Conservation (phyloP, 2,329 filamentous ascomycete genomes). For the Clonostachys rhizophaga region DNA sequence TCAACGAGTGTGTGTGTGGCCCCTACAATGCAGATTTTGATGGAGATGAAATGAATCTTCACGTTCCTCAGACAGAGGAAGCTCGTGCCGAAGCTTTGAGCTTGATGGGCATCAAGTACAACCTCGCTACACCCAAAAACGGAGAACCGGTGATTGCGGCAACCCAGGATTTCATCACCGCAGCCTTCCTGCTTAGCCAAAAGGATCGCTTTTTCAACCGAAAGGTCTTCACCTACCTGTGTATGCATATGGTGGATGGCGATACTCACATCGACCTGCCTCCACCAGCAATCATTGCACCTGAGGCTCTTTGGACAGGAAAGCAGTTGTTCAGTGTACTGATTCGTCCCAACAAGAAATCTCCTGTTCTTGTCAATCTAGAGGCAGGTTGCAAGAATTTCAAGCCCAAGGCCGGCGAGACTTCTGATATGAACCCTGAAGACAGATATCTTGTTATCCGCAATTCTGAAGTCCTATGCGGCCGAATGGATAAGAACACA, state of each 20-base stretch:
- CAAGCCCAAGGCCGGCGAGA: conserved; percentile 50
- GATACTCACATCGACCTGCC: conserved; percentile 77
- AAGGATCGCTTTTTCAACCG: conserved; percentile 93
- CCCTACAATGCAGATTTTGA: conserved; percentile 99
- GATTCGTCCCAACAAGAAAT: conserved; percentile 83
- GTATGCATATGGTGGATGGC: conserved; percentile 88
- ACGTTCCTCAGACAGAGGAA: conserved; percentile 97
- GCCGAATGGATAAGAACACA: conserved; percentile 95
- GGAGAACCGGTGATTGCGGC: conserved; percentile 97
- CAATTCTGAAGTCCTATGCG: conserved; percentile 97
- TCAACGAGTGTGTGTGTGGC: conserved; percentile 97
- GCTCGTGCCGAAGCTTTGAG: conserved; percentile 92
- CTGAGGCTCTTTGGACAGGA: conserved; percentile 86
- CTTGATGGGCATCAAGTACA: conserved; percentile 97
- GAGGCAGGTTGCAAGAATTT: conserved; percentile 90
- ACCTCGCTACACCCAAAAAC: conserved; percentile 92
- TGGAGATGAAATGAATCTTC: conserved; percentile 98
- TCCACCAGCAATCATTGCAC: conserved; percentile 80
- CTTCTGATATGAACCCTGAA: conserved; percentile 73
- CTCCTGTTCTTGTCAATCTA: conserved; percentile 79
- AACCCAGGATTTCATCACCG: conserved; percentile 99
- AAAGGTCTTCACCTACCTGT: conserved; percentile 82
- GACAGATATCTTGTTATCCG: conserved; percentile 90
- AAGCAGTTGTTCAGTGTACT: conserved; percentile 94
- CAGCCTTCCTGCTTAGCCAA: conserved; percentile 82